phyloP scores from a whole-genome alignment of 169 alveolate genomes.

The Plasmodium gaboni region DNA sequence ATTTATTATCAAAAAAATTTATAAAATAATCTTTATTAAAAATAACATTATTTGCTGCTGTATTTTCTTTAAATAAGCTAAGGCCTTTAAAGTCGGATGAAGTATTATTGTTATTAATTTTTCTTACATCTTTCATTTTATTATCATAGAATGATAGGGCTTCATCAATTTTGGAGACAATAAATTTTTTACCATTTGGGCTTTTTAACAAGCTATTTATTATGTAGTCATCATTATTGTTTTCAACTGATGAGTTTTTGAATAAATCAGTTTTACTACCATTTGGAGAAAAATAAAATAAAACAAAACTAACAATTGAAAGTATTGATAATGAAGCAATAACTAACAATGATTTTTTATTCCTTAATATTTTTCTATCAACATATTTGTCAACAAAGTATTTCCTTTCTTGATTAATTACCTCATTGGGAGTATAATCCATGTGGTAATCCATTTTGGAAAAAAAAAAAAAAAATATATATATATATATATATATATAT shows the following conservation, averaged over 20 bases:
- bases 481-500: too few species aligned
- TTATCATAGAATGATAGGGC: background rate
- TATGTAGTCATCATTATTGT: slow-evolving; percentile 24
- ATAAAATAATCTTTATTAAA: background rate
- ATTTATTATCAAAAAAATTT: slow-evolving; percentile 21
- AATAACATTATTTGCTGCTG: background rate
- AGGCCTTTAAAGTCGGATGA: background rate
- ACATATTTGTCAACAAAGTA: slow-evolving; percentile 12
- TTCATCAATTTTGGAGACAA: slow-evolving; percentile 33
- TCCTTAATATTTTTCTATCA: background rate
- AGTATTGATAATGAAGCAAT: slow-evolving; percentile 4
- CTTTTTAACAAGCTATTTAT: slow-evolving; percentile 30
- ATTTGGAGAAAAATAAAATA: slow-evolving; percentile 7
- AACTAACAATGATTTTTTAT: background rate
- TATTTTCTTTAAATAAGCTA: background rate
- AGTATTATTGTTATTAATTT: background rate
- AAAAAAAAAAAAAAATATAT: background rate
- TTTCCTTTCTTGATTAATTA: slow-evolving; percentile 3
- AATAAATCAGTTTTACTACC: background rate
- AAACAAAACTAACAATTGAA: background rate
- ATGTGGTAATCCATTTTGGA: slow-evolving; percentile 30
- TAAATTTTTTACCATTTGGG: slow-evolving; percentile 37
- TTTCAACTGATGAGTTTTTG: background rate
- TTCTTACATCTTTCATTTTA: background rate
- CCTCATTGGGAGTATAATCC: slow-evolving; percentile 5